phyloP scores from a whole-genome alignment of 1,284 basidiomycete species.

The Taiwanofungus camphoratus region DNA sequence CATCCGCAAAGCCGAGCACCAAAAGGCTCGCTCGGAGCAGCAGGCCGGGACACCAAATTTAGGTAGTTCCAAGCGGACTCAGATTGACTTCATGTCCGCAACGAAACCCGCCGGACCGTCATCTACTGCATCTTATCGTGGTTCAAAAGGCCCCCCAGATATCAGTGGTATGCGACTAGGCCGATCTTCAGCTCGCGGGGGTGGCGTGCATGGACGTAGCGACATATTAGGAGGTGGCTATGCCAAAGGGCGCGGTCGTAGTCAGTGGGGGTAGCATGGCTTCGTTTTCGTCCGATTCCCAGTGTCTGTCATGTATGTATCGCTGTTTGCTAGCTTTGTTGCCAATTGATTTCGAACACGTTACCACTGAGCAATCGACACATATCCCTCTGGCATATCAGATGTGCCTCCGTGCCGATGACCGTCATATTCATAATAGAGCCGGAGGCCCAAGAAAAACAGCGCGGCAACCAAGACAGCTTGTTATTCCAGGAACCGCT shows the following conservation, averaged over 20 bases:
- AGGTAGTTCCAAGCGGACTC: conserved; percentile 39
- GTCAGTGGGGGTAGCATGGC: conserved; percentile 16
- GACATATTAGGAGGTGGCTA: conserved; percentile 17
- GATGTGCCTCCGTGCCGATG: no score
- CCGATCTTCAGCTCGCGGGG: background rate
- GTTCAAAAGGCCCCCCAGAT: no score
- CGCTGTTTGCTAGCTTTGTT: no score
- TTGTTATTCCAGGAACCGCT: no score
- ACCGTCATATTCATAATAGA: no score
- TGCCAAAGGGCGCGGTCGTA: conserved; percentile 13
- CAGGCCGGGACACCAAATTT: conserved; percentile 41
- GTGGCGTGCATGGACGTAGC: conserved; percentile 6
- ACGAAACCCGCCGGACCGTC: conserved; percentile 7
- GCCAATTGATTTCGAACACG: no score
- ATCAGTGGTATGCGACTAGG: background rate
- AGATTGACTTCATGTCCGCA: conserved; percentile 48
- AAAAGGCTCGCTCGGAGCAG: conserved; percentile 56
- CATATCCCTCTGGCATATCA: no score
- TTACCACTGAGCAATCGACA: no score
- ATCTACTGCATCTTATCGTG: no score
- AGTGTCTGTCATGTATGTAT: no score
- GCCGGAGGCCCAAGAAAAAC: no score
- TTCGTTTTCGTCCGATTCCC: background rate
- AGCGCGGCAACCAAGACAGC: no score
- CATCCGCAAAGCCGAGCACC: conserved; percentile 31